Percentiles rank a stretch among this genome's conserved stretches.
Evolutionary conservation across 225 moss, liverwort and hornwort species (phyloP).

Genomic region (Asterella californica): DNA sequence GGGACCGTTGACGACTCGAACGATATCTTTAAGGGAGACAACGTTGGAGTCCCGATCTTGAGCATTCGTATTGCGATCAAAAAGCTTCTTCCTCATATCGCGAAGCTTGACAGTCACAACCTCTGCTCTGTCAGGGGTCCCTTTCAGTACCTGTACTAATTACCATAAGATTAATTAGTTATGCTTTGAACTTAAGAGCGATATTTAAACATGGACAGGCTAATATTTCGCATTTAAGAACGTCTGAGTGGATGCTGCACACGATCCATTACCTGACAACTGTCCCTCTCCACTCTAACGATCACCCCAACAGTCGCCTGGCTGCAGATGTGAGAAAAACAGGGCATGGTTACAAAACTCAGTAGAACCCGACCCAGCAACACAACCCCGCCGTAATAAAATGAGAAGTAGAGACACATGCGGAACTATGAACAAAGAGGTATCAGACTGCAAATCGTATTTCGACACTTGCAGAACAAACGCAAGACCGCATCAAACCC

Average conservation of each 20-base stretch:
- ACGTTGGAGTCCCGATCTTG: slow-evolving; percentile 77
- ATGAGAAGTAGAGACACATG: too few relatives aligned
- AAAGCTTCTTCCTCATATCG: slow-evolving; percentile 77
- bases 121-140: slow-evolving; percentile 81
- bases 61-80: slow-evolving; percentile 60
- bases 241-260: neutral
- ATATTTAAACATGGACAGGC: too few relatives aligned
- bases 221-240: too few relatives aligned
- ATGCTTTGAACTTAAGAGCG: neutral
- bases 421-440: too few relatives aligned
- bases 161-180: neutral
- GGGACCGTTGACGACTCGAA: slow-evolving; percentile 81
- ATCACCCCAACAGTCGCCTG: slow-evolving; percentile 87
- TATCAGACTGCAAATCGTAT: too few relatives aligned
- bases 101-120: slow-evolving; percentile 81
- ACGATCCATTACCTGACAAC: slow-evolving; percentile 61
- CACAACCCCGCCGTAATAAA: too few relatives aligned
- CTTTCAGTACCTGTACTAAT: slow-evolving; percentile 65
- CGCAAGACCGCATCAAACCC: slow-evolving; percentile 19
- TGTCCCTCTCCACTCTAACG: slow-evolving; percentile 87
- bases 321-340: slow-evolving; percentile 43
- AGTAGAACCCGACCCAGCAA: neutral
- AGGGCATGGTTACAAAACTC: neutral
- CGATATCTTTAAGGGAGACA: slow-evolving; percentile 70
- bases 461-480: neutral